Conservation (phyloP, 371 early-diverging fungal species). For the Rhizopus arrhizus region DNA sequence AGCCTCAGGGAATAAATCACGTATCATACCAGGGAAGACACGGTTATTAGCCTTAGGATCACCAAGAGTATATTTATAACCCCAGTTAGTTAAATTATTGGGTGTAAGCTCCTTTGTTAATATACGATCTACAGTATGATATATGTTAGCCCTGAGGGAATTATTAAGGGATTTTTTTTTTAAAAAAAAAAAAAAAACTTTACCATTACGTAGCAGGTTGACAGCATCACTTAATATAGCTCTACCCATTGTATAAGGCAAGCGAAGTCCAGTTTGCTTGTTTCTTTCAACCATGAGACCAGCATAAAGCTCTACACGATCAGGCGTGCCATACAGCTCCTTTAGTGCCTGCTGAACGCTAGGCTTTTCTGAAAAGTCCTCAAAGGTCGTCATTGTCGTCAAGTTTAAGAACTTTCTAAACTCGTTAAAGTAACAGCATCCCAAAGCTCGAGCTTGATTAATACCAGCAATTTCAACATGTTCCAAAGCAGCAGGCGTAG, state of each 20-base stretch:
- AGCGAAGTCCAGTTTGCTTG: conserved; percentile 41
- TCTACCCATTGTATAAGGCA: conserved; percentile 54
- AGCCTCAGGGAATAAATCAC: conserved; percentile 21
- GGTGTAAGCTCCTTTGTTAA: conserved; percentile 41
- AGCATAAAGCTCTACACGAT: conserved; percentile 56
- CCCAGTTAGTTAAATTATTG: conserved; percentile 46
- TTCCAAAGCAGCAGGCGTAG: conserved; percentile 44
- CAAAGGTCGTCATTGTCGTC: conserved; percentile 38
- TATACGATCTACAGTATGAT: conserved; percentile 25
- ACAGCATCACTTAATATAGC: conserved; percentile 57
- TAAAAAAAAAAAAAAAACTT: not conserved
- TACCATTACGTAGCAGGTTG: conserved; percentile 58
- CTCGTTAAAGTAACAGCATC: conserved; percentile 52
- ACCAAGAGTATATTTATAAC: conserved; percentile 30
- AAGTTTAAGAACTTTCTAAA: conserved; percentile 48
- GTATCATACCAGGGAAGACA: conserved; percentile 25
- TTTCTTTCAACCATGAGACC: conserved; percentile 51
- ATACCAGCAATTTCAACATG: conserved; percentile 56
- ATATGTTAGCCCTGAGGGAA: not conserved
- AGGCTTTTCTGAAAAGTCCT: conserved; percentile 45
- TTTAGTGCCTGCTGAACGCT: conserved; percentile 43
- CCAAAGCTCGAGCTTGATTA: conserved; percentile 37
- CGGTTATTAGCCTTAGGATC: conserved; percentile 26
- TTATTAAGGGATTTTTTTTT: not conserved
- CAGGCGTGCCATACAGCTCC: conserved; percentile 44